A percentile compares a stretch with the other conserved stretches of the same genome.
Evolutionary conservation across 2,329 filamentous ascomycete species (phyloP).

Genomic region (Pseudogymnoascus destructans): DNA sequence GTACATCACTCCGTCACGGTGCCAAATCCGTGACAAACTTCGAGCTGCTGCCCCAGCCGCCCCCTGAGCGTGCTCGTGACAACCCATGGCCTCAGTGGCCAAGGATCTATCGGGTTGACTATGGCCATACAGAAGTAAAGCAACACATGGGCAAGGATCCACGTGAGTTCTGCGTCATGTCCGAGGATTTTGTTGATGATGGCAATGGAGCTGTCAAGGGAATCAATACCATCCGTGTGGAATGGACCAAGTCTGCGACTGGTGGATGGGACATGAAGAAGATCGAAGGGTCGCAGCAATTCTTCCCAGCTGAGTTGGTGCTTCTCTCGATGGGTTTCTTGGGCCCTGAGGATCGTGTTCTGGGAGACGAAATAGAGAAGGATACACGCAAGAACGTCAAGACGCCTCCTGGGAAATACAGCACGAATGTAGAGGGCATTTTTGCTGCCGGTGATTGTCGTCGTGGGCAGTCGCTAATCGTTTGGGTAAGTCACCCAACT

Average conservation of each 20-base stretch:
- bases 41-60: constrained; percentile 85
- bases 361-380: constrained; percentile 81
- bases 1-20: constrained; percentile 87
- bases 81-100: constrained; percentile 99
- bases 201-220: constrained; percentile 80
- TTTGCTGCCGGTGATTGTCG: constrained; percentile 94
- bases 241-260: constrained; percentile 82
- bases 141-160: constrained; percentile 94
- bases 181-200: constrained; percentile 87
- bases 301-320: constrained; percentile 92
- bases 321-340: constrained; percentile 96
- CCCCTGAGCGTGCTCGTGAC: constrained; percentile 76
- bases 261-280: constrained; percentile 99
- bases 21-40: constrained; percentile 96
- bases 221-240: constrained; percentile 89
- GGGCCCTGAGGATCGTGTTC: constrained; percentile 76
- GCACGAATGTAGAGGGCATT: constrained; percentile 75
- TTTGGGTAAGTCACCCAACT: constrained; percentile 49
- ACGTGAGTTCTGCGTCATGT: constrained; percentile 97
- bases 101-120: constrained; percentile 95
- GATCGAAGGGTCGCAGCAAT: constrained; percentile 80
- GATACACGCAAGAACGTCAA: constrained; percentile 93
- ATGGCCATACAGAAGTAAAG: constrained; percentile 89
- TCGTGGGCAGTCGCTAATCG: constrained; percentile 87
- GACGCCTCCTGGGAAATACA: constrained; percentile 76